A percentile compares a stretch with the other conserved stretches of the same genome.
These are phyloP conservation scores for Debaryomycetaceae sp. DNA, from an alignment of 1,139 yeast genomes.

Conservation along the genomic window DNA sequence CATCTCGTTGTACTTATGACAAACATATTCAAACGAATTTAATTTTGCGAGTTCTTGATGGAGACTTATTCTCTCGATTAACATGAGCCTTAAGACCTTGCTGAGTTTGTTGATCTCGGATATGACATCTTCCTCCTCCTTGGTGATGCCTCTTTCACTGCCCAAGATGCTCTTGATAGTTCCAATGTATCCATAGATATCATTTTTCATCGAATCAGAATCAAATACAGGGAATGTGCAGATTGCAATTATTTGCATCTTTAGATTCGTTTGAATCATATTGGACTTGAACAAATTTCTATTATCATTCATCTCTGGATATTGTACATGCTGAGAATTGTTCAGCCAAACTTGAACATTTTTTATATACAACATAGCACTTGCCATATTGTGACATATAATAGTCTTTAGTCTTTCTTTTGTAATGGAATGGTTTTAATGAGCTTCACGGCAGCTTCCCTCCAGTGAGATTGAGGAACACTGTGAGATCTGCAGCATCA, in stretches of 20 bases:
- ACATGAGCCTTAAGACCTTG: background rate
- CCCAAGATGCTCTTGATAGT: constrained; percentile 3
- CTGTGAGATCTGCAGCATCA: background rate
- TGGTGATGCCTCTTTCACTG: background rate
- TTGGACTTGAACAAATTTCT: background rate
- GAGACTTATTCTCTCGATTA: constrained; percentile 1
- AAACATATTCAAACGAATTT: background rate
- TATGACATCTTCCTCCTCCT: background rate
- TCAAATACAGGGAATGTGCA: constrained; percentile 13
- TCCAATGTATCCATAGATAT: constrained; percentile 3
- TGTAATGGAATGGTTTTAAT: background rate
- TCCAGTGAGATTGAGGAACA: too few relatives aligned
- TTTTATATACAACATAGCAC: too few relatives aligned
- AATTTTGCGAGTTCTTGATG: background rate
- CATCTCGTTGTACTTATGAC: background rate
- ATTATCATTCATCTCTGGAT: background rate
- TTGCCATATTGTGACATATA: background rate
- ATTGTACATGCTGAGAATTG: background rate
- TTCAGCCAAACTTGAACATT: too few relatives aligned
- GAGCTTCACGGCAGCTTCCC: too few relatives aligned
- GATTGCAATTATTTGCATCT: constrained; percentile 10
- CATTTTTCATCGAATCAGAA: constrained; percentile 7
- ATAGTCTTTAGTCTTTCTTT: background rate
- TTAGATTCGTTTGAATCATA: constrained; percentile 1
- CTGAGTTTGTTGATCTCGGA: constrained; percentile 1